These are phyloP conservation scores for Citrus glauca DNA, from an alignment of 345 rosid species.

Conservation along the genomic window DNA sequence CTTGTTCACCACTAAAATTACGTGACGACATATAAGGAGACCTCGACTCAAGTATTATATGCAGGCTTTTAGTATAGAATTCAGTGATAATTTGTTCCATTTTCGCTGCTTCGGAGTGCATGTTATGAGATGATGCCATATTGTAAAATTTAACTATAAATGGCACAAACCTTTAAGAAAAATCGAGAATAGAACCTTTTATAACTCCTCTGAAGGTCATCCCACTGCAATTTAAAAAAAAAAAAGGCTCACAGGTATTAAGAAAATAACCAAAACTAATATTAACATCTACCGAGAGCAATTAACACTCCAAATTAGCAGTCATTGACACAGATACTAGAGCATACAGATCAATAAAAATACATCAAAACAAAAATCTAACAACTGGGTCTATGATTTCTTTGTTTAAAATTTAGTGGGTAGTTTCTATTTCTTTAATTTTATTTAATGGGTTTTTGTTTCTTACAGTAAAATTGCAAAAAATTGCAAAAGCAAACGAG, in stretches of 20 bases:
- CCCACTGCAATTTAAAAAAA: conserved; percentile 22
- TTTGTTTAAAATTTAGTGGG: not conserved
- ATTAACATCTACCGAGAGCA: not conserved
- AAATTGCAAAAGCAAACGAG: not conserved
- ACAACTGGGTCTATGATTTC: not conserved
- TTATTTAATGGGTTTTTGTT: not conserved
- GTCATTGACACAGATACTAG: not conserved
- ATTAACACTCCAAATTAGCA: not conserved
- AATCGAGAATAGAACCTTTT: conserved; percentile 13
- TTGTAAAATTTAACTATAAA: not conserved
- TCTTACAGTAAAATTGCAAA: not conserved
- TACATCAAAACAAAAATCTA: not conserved
- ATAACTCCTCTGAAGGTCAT: not conserved
- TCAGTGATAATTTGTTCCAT: conserved; percentile 87
- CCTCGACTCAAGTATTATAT: conserved; percentile 87
- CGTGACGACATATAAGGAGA: conserved; percentile 79
- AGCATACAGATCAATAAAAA: not conserved
- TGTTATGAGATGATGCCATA: conserved; percentile 58
- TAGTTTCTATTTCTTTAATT: not conserved
- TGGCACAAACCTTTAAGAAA: conserved; percentile 18
- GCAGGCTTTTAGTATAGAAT: conserved; percentile 85
- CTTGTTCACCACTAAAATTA: conserved; percentile 78
- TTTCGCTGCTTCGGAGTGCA: conserved; percentile 63
- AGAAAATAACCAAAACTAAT: not conserved
- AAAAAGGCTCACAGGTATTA: not conserved